Base-by-base conservation (phyloP, 441 rosid species). In the Arabidopsis lyrata region DNA sequence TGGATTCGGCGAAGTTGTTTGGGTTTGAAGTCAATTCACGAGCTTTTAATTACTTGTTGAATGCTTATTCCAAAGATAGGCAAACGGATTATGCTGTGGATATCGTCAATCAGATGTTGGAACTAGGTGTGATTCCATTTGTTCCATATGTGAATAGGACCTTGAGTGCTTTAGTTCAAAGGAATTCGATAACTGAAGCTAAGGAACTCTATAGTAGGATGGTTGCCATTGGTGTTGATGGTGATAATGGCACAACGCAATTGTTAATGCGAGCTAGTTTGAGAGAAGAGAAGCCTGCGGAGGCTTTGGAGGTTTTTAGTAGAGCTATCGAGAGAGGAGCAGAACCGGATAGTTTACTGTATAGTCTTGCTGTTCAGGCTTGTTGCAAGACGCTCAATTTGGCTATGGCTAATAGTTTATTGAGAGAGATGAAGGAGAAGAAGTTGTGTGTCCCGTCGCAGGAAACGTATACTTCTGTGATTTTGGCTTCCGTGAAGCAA, bases 401-500 rank as follows among this genome's bases (percentile, higher is more conserved):
- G 74, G 63, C 24, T 57, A 48, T 56, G 65, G 89, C 90, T 14
- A 58, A 86, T 81, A 68, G 72, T 67, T 74, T 72, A 60, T 72
- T 87, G 83, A 71, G 76, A 66, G 91, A 90, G 75, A 87, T 90
- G 87, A 81, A 61, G 50, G 80, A 72, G 82, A 61, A 63, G 41
- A 85, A 66, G 78, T 84, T 80, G 1, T 79, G 82, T 86, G 75
- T 80, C 68, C 85, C 86, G 1, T 80, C 85, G 2, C 79, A 81
- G 55, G 77, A 62, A 60, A 84, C 83, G 0, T 89, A 77, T 78
- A 79, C 82, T 2, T 75, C 66, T 49, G 85, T 88, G 60, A 84
- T 89, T 45, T 75, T 71, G 70, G 89, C 92, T 64, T 89, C 78
- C 20, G 83, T 83, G 63, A 92, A 81, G 80, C 82, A 78, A 66